These are phyloP conservation scores for Panicum hallii DNA, from an alignment of 202 grass and related monocot species.

Conservation along the genomic window DNA sequence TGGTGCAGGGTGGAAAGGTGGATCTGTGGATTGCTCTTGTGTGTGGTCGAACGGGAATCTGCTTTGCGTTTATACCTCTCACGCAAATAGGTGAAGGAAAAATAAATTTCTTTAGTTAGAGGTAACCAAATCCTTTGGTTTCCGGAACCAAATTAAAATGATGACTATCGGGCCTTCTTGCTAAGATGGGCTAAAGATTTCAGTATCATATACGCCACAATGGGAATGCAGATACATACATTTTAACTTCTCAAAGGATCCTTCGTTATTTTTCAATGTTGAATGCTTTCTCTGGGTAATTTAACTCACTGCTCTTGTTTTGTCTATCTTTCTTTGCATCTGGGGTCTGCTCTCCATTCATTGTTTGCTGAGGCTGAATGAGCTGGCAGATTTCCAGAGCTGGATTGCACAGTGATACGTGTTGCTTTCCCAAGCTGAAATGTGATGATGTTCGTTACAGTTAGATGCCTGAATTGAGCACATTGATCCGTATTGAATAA, in stretches of 20 bases:
- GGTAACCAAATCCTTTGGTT: neutral
- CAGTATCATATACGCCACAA: neutral
- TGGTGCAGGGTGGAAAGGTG: neutral
- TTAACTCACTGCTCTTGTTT: slow-evolving; percentile 39
- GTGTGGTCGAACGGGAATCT: neutral
- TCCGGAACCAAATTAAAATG: neutral
- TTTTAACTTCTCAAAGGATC: neutral
- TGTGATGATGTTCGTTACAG: slow-evolving; percentile 30
- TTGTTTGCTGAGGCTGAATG: slow-evolving; percentile 39
- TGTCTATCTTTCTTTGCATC: slow-evolving; percentile 24
- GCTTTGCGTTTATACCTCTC: neutral
- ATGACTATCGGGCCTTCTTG: neutral
- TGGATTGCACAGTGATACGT: slow-evolving; percentile 31
- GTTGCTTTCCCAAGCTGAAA: slow-evolving; percentile 23
- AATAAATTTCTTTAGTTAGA: neutral
- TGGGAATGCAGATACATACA: neutral
- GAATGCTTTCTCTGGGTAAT: neutral
- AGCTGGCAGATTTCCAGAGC: slow-evolving; percentile 33
- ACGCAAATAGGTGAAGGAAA: neutral
- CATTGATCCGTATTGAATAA: neutral
- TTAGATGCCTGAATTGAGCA: slow-evolving; percentile 35
- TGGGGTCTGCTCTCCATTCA: slow-evolving; percentile 19
- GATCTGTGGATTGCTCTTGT: slow-evolving; percentile 16
- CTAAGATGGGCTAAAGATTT: neutral
- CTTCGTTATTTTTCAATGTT: neutral